These are phyloP conservation scores for Agarophyton chilense DNA, from an alignment of 23 red algal genomes.

Conservation along the genomic window DNA sequence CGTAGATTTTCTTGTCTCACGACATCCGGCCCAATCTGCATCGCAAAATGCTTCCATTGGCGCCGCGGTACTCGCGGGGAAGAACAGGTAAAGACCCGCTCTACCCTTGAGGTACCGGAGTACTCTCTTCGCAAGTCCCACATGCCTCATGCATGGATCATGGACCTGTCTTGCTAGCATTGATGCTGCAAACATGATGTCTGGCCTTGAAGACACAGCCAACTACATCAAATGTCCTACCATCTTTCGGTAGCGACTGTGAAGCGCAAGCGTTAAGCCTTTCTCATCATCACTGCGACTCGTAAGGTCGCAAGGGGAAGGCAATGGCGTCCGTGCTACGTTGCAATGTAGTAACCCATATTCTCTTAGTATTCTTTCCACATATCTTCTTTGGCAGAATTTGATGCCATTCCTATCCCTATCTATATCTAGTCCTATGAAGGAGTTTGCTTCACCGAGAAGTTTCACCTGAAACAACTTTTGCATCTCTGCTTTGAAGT, in stretches of 20 bases:
- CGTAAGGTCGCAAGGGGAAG: background rate
- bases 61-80: background rate
- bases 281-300: background rate
- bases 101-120: background rate
- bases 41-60: constrained; percentile 20
- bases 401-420: background rate
- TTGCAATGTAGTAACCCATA: background rate
- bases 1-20: constrained; percentile 9
- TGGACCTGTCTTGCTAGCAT: constrained; percentile 9
- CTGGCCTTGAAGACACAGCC: background rate
- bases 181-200: constrained; percentile 17
- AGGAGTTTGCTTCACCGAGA: background rate
- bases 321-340: background rate
- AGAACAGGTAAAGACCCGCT: background rate
- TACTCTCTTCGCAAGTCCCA: background rate
- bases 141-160: background rate
- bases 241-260: background rate
- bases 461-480: constrained; percentile 14
- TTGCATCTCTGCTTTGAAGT: background rate
- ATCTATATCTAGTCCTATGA: background rate
- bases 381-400: background rate
- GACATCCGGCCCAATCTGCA: constrained; percentile 34
- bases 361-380: background rate
- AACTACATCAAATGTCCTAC: constrained; percentile 17
- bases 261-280: background rate